These are phyloP conservation scores for Kwoniella heveanensis DNA, from an alignment of 768 basidiomycete genomes.

Conservation along the genomic window DNA sequence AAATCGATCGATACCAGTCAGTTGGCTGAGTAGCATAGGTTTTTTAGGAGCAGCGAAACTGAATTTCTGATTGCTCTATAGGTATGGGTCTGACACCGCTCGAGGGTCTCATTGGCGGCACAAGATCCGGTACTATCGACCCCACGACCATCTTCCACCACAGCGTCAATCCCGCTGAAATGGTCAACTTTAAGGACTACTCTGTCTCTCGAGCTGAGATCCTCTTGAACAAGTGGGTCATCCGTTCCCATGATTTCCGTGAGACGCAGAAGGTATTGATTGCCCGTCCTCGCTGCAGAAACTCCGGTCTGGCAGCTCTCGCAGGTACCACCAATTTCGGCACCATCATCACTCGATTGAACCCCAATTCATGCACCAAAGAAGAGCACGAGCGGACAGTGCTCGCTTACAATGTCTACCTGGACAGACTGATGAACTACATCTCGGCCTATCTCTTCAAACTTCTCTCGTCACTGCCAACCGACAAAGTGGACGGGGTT, in stretches of 20 bases:
- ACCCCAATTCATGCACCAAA: slow-evolving; percentile 57
- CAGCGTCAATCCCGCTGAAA: slow-evolving; percentile 64
- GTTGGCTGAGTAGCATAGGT: slow-evolving; percentile 38
- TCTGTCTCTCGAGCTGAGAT: slow-evolving; percentile 58
- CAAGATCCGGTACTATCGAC: slow-evolving; percentile 79
- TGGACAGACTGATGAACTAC: slow-evolving; percentile 72
- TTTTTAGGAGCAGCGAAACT: too few species aligned
- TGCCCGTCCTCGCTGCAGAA: slow-evolving; percentile 51
- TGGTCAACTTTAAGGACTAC: slow-evolving; percentile 56
- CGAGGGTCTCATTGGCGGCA: slow-evolving; percentile 85
- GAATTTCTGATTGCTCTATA: slow-evolving; percentile 3
- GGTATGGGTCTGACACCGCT: slow-evolving; percentile 86
- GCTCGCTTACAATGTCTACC: slow-evolving; percentile 76
- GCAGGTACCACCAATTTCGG: slow-evolving; percentile 82
- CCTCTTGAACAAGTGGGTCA: slow-evolving; percentile 57
- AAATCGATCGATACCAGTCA: slow-evolving; percentile 72
- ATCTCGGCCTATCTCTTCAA: slow-evolving; percentile 76
- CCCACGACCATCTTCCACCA: slow-evolving; percentile 87
- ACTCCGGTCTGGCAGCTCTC: slow-evolving; percentile 76
- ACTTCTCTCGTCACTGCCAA: slow-evolving; percentile 58
- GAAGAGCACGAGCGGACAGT: slow-evolving; percentile 51
- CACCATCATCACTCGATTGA: slow-evolving; percentile 60
- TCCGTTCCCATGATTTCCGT: too few species aligned
- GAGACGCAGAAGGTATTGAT: too few species aligned
- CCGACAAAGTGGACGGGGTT: slow-evolving; percentile 67